These are phyloP conservation scores for Fagopyrum esculentum DNA, from an alignment of 148 eudicot species.

Conservation along the genomic window DNA sequence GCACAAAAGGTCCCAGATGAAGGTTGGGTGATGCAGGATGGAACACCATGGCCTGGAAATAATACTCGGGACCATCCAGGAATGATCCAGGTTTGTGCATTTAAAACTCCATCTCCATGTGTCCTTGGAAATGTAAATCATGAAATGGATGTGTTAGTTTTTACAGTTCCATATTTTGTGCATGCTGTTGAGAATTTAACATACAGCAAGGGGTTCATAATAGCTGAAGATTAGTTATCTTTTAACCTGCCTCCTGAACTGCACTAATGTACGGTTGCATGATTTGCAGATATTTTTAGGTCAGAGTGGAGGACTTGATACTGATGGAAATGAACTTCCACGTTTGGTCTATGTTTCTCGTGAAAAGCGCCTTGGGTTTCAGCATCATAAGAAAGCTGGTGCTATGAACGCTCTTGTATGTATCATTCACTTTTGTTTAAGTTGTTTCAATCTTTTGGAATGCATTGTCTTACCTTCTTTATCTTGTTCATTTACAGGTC, in stretches of 20 bases:
- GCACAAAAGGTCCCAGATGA: constrained; percentile 39
- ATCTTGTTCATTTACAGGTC: constrained; percentile 19
- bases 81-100: constrained; percentile 31
- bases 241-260: neutral
- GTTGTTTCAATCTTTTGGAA: neutral
- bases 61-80: constrained; percentile 44
- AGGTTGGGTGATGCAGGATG: constrained; percentile 47
- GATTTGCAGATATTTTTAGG: constrained; percentile 34
- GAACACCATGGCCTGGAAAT: constrained; percentile 51
- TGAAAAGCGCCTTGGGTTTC: constrained; percentile 45
- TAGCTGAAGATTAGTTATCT: neutral
- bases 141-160: neutral
- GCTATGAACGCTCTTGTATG: constrained; percentile 46
- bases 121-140: neutral
- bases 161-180: neutral
- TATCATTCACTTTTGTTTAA: neutral
- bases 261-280: constrained; percentile 7
- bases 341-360: constrained; percentile 44
- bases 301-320: constrained; percentile 40
- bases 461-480: neutral
- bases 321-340: constrained; percentile 44
- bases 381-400: constrained; percentile 45
- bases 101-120: neutral
- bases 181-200: neutral
- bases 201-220: neutral